These are phyloP conservation scores for Ascochyta lentis DNA, from an alignment of 2,329 filamentous ascomycete species.

Conservation along the genomic window DNA sequence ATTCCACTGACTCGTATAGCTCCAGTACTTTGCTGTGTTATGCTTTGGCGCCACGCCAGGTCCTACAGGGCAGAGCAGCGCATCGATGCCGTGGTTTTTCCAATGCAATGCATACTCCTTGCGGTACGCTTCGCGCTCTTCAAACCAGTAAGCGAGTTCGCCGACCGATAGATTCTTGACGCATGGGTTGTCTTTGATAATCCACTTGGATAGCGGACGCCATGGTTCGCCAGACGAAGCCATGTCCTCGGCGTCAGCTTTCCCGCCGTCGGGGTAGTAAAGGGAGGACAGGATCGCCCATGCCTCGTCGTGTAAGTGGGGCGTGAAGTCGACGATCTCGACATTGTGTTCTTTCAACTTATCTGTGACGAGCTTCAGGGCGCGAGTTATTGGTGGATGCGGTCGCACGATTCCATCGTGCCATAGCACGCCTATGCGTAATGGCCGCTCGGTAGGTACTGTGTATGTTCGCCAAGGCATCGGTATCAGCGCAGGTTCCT, in stretches of 20 bases:
- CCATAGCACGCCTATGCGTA: constrained; percentile 69
- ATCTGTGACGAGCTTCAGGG: constrained; percentile 56
- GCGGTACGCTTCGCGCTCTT: constrained; percentile 54
- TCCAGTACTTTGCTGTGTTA: constrained; percentile 64
- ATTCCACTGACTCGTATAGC: constrained; percentile 73
- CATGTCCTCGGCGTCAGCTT: constrained; percentile 60
- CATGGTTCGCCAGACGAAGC: constrained; percentile 63
- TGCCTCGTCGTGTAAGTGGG: constrained; percentile 58
- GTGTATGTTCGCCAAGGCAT: constrained; percentile 60
- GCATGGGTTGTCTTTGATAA: constrained; percentile 62
- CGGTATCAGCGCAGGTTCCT: constrained; percentile 64
- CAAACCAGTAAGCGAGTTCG: constrained; percentile 53
- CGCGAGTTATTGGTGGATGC: constrained; percentile 69
- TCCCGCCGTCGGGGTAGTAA: constrained; percentile 64
- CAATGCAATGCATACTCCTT: constrained; percentile 55
- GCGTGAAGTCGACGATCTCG: constrained; percentile 60
- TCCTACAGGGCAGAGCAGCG: constrained; percentile 66
- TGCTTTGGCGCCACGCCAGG: constrained; percentile 63
- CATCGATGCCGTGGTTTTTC: constrained; percentile 59
- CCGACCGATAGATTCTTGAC: constrained; percentile 50
- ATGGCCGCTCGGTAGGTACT: constrained; percentile 27
- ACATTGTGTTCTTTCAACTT: constrained; percentile 56
- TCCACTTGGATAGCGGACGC: constrained; percentile 65
- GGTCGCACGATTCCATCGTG: constrained; percentile 70
- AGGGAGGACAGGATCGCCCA: constrained; percentile 55